Conservation (phyloP, 805 yeast genomes). For the Ogataea glucozyma region DNA sequence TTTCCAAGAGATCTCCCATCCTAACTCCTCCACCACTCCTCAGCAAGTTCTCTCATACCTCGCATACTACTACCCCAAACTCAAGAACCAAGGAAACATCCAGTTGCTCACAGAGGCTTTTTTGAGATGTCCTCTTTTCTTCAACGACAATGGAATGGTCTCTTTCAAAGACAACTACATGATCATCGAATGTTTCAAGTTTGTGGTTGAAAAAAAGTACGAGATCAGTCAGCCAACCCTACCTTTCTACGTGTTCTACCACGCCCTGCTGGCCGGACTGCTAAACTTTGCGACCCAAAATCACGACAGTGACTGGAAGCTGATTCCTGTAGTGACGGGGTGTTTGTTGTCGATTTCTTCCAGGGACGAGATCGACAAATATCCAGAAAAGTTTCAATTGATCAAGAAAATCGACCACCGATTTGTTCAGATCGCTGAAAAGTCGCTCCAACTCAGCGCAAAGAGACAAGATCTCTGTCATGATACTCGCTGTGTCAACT, state of each 20-base stretch:
- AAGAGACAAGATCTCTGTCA: slow-evolving; percentile 8
- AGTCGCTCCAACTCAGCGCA: slow-evolving; percentile 11
- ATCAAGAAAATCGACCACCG: slow-evolving; percentile 25
- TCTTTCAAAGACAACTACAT: slow-evolving; percentile 38
- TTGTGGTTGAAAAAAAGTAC: slow-evolving; percentile 46
- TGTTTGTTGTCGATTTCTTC: slow-evolving; percentile 38
- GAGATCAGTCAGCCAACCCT: slow-evolving; percentile 50
- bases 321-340: slow-evolving; percentile 49
- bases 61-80: slow-evolving; percentile 51
- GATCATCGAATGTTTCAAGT: slow-evolving; percentile 50
- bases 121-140: slow-evolving; percentile 43
- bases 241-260: slow-evolving; percentile 45
- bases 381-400: slow-evolving; percentile 28
- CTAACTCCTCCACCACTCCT: slow-evolving; percentile 32
- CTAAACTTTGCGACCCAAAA: slow-evolving; percentile 29
- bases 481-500: slow-evolving; percentile 17
- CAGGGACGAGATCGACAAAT: slow-evolving; percentile 26
- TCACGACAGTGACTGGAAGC: slow-evolving; percentile 43
- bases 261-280: slow-evolving; percentile 38
- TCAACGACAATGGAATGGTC: slow-evolving; percentile 22
- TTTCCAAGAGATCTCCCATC: slow-evolving; percentile 45
- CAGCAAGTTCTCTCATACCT: slow-evolving; percentile 44
- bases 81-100: slow-evolving; percentile 49
- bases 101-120: slow-evolving; percentile 45
- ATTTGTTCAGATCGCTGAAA: slow-evolving; percentile 15